Percentiles rank a stretch among this genome's conserved stretches.
These are phyloP conservation scores for Tylopilus sp. DNA, from an alignment of 768 basidiomycete species.

Conservation along the genomic window DNA sequence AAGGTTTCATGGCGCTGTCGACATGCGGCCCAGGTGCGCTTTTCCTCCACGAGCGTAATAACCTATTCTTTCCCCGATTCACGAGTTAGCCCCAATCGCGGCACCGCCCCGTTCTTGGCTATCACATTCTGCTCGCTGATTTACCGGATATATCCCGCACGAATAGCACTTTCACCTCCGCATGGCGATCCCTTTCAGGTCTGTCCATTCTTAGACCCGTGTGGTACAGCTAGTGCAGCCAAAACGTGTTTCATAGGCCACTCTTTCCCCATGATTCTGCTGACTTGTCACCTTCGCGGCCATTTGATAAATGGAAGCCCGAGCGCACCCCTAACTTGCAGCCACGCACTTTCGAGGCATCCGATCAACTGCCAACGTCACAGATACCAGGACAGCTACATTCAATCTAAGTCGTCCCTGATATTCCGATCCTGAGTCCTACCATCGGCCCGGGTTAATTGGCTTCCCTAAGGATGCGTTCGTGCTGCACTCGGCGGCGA, in stretches of 20 bases:
- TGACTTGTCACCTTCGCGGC: constrained; percentile 20
- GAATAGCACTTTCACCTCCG: constrained; percentile 15
- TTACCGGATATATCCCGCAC: constrained; percentile 31
- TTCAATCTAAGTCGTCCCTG: constrained; percentile 24
- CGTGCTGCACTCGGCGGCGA: no score
- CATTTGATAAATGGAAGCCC: constrained; percentile 34
- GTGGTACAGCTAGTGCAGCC: constrained; percentile 14
- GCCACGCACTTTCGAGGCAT: constrained; percentile 29
- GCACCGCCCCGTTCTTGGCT: constrained; percentile 22
- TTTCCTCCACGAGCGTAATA: constrained; percentile 22
- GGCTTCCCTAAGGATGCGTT: no score
- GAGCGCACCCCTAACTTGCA: constrained; percentile 27
- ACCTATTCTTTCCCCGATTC: constrained; percentile 20
- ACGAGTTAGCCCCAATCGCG: constrained; percentile 19
- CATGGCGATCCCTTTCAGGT: constrained; percentile 21
- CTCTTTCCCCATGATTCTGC: constrained; percentile 24
- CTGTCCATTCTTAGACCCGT: constrained; percentile 25
- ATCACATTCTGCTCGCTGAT: constrained; percentile 24
- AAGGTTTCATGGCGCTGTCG: constrained; percentile 35
- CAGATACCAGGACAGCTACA: constrained; percentile 22
- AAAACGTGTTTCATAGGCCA: constrained; percentile 34
- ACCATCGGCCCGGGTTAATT: constrained; percentile 20
- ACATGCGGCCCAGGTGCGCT: constrained; percentile 33
- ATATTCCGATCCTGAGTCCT: constrained; percentile 23
- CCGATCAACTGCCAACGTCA: constrained; percentile 32